phyloP scores from a whole-genome alignment of 2,329 filamentous ascomycete genomes.

The Trichophyton rubrum region DNA sequence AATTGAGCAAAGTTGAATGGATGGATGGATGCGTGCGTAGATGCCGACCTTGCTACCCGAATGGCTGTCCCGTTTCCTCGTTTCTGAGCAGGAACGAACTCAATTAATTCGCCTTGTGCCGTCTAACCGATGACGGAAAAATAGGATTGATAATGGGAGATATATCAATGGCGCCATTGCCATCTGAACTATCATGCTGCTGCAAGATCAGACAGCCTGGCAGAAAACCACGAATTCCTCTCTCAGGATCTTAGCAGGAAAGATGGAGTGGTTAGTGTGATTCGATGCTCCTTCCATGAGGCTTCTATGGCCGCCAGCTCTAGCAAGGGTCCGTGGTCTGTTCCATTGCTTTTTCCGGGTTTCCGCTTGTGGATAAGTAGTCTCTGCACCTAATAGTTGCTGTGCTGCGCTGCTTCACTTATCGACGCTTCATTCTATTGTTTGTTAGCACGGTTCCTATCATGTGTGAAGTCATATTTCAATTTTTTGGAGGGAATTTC shows the following conservation, averaged over 20 bases:
- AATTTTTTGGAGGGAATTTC: background rate
- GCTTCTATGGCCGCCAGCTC: background rate
- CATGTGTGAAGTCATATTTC: background rate
- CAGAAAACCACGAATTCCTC: background rate
- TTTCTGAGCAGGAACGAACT: background rate
- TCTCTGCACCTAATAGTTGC: background rate
- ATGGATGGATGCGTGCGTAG: background rate
- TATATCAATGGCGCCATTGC: background rate
- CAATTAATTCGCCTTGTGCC: background rate
- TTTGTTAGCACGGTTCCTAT: background rate
- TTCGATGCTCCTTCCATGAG: background rate
- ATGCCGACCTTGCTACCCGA: background rate
- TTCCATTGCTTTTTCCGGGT: slow-evolving; percentile 2
- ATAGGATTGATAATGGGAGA: background rate
- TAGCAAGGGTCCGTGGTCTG: background rate
- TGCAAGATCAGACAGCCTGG: background rate
- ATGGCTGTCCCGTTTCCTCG: background rate
- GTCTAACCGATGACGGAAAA: background rate
- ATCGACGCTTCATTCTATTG: background rate
- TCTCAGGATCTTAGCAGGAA: background rate
- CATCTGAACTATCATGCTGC: background rate
- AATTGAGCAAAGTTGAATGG: background rate
- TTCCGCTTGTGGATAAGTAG: slow-evolving; percentile 1
- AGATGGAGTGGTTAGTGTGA: background rate
- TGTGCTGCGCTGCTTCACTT: background rate